phyloP scores from a whole-genome alignment of 306 rosid species.

The Trifolium dubium region DNA sequence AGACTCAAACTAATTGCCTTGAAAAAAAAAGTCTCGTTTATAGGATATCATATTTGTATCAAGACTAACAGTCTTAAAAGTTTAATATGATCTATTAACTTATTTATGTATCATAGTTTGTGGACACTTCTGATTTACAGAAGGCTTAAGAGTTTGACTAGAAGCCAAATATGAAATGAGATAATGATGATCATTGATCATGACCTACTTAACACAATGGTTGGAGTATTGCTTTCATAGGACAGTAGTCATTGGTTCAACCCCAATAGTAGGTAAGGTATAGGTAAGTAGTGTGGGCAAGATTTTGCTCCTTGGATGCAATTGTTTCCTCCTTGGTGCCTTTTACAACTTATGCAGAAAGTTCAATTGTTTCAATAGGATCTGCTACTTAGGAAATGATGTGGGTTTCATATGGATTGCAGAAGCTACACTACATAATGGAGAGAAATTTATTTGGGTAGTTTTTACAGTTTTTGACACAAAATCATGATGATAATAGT shows the following conservation, averaged over 20 bases:
- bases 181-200: neutral
- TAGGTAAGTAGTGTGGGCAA: neutral
- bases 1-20: too few species aligned
- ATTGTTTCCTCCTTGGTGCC: neutral
- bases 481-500: neutral
- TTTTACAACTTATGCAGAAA: neutral
- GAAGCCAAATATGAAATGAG: neutral
- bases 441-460: neutral
- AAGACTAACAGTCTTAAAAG: too few species aligned
- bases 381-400: too few species aligned
- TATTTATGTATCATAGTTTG: neutral
- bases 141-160: neutral
- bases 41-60: too few species aligned
- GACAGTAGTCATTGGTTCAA: neutral
- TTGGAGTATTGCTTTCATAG: slow-evolving; percentile 10
- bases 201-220: neutral
- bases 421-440: neutral
- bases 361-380: neutral
- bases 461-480: neutral
- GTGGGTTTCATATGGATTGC: too few species aligned
- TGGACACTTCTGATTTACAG: neutral
- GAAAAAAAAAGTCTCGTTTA: too few species aligned
- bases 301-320: neutral
- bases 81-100: too few species aligned
- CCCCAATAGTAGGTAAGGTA: neutral